Percentiles rank a stretch among this genome's conserved stretches.
These are phyloP conservation scores for Beta vulgaris DNA, from an alignment of 148 eudicot genomes.

Conservation along the genomic window DNA sequence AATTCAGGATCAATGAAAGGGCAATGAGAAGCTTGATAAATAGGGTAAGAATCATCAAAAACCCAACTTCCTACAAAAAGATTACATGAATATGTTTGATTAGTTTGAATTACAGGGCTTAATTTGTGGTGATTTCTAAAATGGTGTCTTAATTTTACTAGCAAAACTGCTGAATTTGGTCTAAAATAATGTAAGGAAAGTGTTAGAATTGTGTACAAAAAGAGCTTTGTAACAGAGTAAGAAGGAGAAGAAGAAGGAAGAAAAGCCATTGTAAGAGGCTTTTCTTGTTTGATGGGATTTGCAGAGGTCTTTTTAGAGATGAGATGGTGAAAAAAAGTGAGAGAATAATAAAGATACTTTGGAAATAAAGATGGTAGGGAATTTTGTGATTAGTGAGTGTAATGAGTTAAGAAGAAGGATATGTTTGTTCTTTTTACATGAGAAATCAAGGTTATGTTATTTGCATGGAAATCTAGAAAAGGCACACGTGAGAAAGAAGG, in stretches of 20 bases:
- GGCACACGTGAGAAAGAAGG: background rate
- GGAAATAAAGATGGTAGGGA: constrained; percentile 20
- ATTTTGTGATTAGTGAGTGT: constrained; percentile 4
- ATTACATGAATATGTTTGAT: constrained; percentile 50
- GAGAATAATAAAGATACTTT: constrained; percentile 10
- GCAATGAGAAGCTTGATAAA: constrained; percentile 61
- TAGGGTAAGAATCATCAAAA: constrained; percentile 55
- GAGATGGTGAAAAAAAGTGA: background rate
- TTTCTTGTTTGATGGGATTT: constrained; percentile 4
- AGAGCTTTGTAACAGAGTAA: background rate
- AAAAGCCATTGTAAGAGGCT: constrained; percentile 24
- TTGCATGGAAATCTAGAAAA: no score
- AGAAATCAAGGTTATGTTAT: no score
- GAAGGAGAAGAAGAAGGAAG: background rate
- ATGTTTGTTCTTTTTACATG: constrained; percentile 9
- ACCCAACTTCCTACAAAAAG: constrained; percentile 78
- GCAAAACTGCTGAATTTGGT: constrained; percentile 23
- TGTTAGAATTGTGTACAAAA: constrained; percentile 9
- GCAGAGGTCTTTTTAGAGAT: background rate
- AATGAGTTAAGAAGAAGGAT: constrained; percentile 1
- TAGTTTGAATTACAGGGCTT: constrained; percentile 37
- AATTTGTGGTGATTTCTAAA: constrained; percentile 25
- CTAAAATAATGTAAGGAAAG: background rate
- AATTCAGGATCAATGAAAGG: constrained; percentile 70
- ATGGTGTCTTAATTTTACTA: constrained; percentile 28